phyloP scores from a whole-genome alignment of 140 eudicot genomes.

The Bidens hawaiensis region DNA sequence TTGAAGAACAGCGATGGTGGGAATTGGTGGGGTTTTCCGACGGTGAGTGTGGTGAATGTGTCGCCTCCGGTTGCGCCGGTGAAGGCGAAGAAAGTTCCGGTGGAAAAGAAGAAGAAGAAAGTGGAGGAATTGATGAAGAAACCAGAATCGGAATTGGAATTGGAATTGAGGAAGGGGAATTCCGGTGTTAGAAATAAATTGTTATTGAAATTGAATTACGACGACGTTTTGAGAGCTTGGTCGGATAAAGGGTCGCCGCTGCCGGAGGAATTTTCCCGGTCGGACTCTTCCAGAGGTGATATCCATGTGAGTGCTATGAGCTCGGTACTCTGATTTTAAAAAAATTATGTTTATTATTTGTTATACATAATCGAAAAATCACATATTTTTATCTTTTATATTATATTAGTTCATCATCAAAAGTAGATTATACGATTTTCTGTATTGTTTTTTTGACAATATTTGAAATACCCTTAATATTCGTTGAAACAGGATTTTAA shows the following conservation, averaged over 20 bases:
- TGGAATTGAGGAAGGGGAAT: not conserved
- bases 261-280: slow-evolving; percentile 59
- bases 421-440: too few relatives aligned
- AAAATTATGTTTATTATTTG: too few relatives aligned
- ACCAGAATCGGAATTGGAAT: slow-evolving; percentile 27
- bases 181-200: slow-evolving; percentile 6
- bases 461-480: too few relatives aligned
- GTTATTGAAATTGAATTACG: slow-evolving; percentile 65
- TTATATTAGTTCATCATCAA: too few relatives aligned
- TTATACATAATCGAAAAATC: too few relatives aligned
- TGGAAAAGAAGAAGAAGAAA: slow-evolving; percentile 53
- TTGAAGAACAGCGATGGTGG: slow-evolving; percentile 59
- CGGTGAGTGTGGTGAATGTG: slow-evolving; percentile 48
- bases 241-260: slow-evolving; percentile 74
- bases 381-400: too few relatives aligned
- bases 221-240: slow-evolving; percentile 70
- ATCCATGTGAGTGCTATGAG: slow-evolving; percentile 81
- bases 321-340: not conserved
- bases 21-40: slow-evolving; percentile 68
- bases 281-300: slow-evolving; percentile 57
- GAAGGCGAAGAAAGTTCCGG: slow-evolving; percentile 30
- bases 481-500: too few relatives aligned
- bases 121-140: slow-evolving; percentile 33
- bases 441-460: too few relatives aligned
- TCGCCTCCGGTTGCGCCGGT: slow-evolving; percentile 27